Conservation (phyloP, 192 early-diverging fungal genomes). For the Geranomyces michiganensis region DNA sequence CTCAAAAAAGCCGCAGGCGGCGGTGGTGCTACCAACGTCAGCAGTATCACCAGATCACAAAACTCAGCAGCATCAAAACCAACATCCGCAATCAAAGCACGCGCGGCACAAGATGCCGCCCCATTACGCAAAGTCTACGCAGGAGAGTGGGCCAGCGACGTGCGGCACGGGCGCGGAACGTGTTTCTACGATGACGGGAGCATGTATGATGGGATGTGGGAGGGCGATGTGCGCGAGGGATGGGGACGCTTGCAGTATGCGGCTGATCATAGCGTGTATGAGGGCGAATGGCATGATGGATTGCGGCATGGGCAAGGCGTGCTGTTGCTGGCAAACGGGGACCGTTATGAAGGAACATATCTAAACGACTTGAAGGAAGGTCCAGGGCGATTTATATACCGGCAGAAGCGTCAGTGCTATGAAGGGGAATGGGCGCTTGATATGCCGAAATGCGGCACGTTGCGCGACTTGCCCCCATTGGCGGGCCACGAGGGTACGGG, state of each 20-base stretch:
- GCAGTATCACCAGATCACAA: no score
- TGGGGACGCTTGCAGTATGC: conserved; percentile 60
- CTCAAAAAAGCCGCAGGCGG: conserved; percentile 15
- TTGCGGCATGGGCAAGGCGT: conserved; percentile 62
- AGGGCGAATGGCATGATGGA: conserved; percentile 65
- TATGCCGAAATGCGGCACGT: conserved; percentile 59
- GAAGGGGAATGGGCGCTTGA: conserved; percentile 62
- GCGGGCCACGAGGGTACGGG: conserved; percentile 34
- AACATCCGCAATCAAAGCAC: conserved; percentile 2
- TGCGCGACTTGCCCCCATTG: conserved; percentile 51
- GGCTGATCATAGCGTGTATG: conserved; percentile 51
- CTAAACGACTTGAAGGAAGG: conserved; percentile 65
- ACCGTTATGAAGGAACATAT: conserved; percentile 66
- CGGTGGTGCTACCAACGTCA: no score
- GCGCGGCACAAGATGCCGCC: background rate
- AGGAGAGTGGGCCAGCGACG: conserved; percentile 55
- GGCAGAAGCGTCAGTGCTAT: conserved; percentile 56
- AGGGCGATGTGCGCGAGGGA: conserved; percentile 54
- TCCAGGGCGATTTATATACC: conserved; percentile 61
- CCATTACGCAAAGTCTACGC: conserved; percentile 59
- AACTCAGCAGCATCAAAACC: background rate
- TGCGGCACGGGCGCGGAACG: conserved; percentile 55
- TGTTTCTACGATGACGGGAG: conserved; percentile 59
- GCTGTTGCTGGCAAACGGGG: conserved; percentile 55
- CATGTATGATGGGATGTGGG: conserved; percentile 60